Evolutionary conservation across 306 rosid genomes (phyloP), one percentile per base, ranked within the genome.

Genomic region (Spatholobus suberectus): DNA sequence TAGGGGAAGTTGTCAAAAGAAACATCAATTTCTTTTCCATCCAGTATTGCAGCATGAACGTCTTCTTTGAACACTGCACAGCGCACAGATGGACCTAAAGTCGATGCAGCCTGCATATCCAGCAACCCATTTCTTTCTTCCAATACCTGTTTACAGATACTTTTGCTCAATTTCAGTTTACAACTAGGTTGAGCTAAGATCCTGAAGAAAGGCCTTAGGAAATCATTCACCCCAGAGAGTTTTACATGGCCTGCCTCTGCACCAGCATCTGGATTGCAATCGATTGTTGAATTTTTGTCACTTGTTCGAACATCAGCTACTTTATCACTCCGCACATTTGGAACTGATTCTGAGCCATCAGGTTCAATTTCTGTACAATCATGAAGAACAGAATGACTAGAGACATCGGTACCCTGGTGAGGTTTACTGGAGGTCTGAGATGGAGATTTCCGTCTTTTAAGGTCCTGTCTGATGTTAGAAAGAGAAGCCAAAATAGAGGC

Each of bases 241-340:
- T 92, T 94, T 92, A 91, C 93, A 94, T 94, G 92, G 97, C 95
- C 98, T 88, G 97, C 92, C 94, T 94, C 97, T 75, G 79, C 79
- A 86, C 89, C 87, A 85, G 88, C 85, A 46, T 92, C 97, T 32
- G 82, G 90, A 81, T 83, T 67, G 91, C 90, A 88, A 70, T 92
- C 95, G 17, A 87, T 85, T 76, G 87, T 67, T 83, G 85, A 83
- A 76, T 76, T 90, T 87, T 85, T 92, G 87, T 86, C 84, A 26
- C 82, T 83, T 63, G 90, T 80, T 86, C 84, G 90, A 35, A 57
- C 75, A 49, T 90, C 94, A 41, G 80, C 94, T 73, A 89, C 94
- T 87, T 92, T 94, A 55, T 89, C 94, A 83, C 86, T 77, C 49
- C 20, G 89, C 27, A 76, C 67, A 61, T 89, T 89, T 75, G 90